phyloP scores from a whole-genome alignment of 1,284 basidiomycete species.

The Cerioporus squamosus region DNA sequence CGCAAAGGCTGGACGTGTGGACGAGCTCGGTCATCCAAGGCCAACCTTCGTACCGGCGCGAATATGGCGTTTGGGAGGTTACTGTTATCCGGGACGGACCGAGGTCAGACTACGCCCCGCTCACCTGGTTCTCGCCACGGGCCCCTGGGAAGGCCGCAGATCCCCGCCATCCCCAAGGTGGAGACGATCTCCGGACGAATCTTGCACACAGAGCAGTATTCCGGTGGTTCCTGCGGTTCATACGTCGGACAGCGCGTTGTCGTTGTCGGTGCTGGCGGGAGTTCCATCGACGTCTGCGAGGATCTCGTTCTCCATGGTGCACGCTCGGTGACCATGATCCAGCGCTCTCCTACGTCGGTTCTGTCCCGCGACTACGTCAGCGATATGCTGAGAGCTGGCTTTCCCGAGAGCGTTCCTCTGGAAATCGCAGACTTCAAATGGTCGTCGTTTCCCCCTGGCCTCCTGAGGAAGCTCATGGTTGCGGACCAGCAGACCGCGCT shows the following conservation, averaged over 20 bases:
- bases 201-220: slow-evolving; percentile 47
- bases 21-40: slow-evolving; percentile 47
- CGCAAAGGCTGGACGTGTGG: slow-evolving; percentile 67
- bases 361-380: slow-evolving; percentile 32
- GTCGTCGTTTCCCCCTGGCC: slow-evolving; percentile 41
- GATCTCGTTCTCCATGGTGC: slow-evolving; percentile 47
- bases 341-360: slow-evolving; percentile 33
- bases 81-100: slow-evolving; percentile 43
- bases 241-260: slow-evolving; percentile 50
- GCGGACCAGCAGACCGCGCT: slow-evolving; percentile 26
- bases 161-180: slow-evolving; percentile 45
- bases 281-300: slow-evolving; percentile 47
- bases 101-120: slow-evolving; percentile 51
- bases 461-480: slow-evolving; percentile 37
- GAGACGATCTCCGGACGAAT: slow-evolving; percentile 44
- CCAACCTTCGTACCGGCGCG: slow-evolving; percentile 40
- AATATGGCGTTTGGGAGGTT: slow-evolving; percentile 52
- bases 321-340: slow-evolving; percentile 34
- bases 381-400: slow-evolving; percentile 30
- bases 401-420: slow-evolving; percentile 44
- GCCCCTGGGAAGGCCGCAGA: slow-evolving; percentile 49
- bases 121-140: slow-evolving; percentile 62
- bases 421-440: slow-evolving; percentile 51
- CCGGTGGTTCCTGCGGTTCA: slow-evolving; percentile 38
- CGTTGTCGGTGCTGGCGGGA: slow-evolving; percentile 54